Evolutionary conservation across 495 filamentous ascomycete species (phyloP).

Genomic region (Cetradonia linearis): DNA sequence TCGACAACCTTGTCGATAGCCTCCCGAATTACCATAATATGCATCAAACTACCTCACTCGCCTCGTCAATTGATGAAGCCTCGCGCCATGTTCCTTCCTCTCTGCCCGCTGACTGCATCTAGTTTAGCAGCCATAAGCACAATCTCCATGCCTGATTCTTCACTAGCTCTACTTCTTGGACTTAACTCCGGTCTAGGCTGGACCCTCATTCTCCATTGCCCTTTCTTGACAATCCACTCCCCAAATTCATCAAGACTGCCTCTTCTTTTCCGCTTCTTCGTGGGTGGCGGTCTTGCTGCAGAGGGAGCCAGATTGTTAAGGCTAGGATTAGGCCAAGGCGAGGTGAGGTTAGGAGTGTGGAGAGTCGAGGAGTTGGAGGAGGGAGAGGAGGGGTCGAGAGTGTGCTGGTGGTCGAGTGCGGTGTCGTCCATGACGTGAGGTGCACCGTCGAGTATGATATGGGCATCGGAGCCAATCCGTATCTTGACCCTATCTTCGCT

Average conservation of each 20-base stretch:
- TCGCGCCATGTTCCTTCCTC: slow-evolving; percentile 55
- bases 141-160: slow-evolving; percentile 41
- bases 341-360: neutral
- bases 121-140: slow-evolving; percentile 72
- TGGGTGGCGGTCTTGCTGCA: slow-evolving; percentile 24
- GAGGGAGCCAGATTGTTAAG: neutral
- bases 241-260: slow-evolving; percentile 29
- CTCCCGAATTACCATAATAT: neutral
- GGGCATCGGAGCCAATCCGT: slow-evolving; percentile 53
- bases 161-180: slow-evolving; percentile 10
- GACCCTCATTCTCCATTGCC: slow-evolving; percentile 73
- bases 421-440: slow-evolving; percentile 26
- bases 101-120: slow-evolving; percentile 60
- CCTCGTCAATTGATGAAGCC: slow-evolving; percentile 46
- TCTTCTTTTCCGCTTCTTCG: slow-evolving; percentile 42
- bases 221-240: slow-evolving; percentile 65
- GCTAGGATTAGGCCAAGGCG: slow-evolving; percentile 5
- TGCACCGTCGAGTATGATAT: slow-evolving; percentile 61
- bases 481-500: slow-evolving; percentile 64
- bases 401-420: slow-evolving; percentile 8
- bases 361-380: neutral
- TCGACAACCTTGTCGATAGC: neutral
- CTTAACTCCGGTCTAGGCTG: slow-evolving; percentile 31
- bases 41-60: neutral
- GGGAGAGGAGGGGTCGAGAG: slow-evolving; percentile 3